Evolutionary conservation across 2,329 filamentous ascomycete genomes (phyloP).

Genomic region (Lachnellula subtilissima): DNA sequence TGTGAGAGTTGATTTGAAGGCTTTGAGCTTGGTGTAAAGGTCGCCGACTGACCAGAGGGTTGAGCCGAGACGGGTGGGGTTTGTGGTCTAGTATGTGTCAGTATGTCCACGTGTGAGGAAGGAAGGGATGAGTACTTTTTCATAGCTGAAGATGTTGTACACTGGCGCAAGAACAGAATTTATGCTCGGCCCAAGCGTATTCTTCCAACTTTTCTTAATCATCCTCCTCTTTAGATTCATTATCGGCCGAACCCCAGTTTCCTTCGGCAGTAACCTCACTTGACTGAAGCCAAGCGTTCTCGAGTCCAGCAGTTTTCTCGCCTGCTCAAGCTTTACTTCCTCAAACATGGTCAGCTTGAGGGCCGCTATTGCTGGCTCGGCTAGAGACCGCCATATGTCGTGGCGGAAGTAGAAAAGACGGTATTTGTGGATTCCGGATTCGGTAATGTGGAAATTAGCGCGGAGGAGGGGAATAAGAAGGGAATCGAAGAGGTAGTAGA

Average conservation of each 20-base stretch:
- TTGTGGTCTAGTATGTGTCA: constrained; percentile 34
- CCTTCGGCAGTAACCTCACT: constrained; percentile 79
- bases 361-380: constrained; percentile 63
- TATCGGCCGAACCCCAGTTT: constrained; percentile 71
- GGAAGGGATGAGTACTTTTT: constrained; percentile 52
- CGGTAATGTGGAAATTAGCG: constrained; percentile 89
- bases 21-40: constrained; percentile 67
- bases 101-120: constrained; percentile 5
- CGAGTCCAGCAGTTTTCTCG: constrained; percentile 52
- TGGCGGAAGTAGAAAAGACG: constrained; percentile 91
- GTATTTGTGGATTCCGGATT: constrained; percentile 75
- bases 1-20: constrained; percentile 55
- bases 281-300: constrained; percentile 71
- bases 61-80: constrained; percentile 64
- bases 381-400: constrained; percentile 77
- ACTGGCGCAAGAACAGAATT: constrained; percentile 69
- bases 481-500: constrained; percentile 93
- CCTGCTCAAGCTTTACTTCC: constrained; percentile 58
- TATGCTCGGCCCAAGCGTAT: constrained; percentile 57
- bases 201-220: constrained; percentile 48
- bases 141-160: constrained; percentile 71
- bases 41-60: constrained; percentile 78
- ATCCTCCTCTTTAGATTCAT: constrained; percentile 73
- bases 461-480: constrained; percentile 81
- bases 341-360: constrained; percentile 75